phyloP scores from a whole-genome alignment of 148 eudicot genomes.

The Silene uniflora region DNA sequence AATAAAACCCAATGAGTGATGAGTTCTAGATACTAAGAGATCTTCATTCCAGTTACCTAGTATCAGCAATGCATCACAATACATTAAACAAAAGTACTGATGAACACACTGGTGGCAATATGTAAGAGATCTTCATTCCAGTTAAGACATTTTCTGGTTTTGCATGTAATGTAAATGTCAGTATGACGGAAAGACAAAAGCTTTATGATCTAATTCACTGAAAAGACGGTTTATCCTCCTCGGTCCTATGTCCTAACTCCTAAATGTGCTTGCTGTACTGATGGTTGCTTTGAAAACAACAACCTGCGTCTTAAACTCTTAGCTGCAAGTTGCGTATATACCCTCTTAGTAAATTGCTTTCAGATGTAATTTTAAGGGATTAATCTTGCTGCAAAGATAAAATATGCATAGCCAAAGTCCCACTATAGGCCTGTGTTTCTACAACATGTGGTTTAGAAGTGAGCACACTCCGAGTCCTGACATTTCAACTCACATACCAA shows the following conservation, averaged over 20 bases:
- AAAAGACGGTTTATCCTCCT: background rate
- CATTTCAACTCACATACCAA: too few species aligned
- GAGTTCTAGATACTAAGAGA: too few species aligned
- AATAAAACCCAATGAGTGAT: background rate
- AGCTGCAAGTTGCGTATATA: background rate
- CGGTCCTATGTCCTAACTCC: background rate
- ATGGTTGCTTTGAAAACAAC: background rate
- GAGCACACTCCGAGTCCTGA: too few species aligned
- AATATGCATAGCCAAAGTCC: background rate
- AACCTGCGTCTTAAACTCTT: background rate
- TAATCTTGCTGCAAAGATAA: background rate
- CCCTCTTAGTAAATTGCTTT: conserved; percentile 1
- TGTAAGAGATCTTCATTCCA: too few species aligned
- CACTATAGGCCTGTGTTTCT: too few species aligned
- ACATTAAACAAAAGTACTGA: background rate
- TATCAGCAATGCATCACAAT: background rate
- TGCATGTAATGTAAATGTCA: background rate
- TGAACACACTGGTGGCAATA: background rate
- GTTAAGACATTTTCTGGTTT: background rate
- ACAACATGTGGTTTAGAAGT: too few species aligned
- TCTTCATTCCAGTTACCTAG: too few species aligned
- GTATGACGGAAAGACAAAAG: background rate
- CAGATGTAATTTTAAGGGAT: background rate
- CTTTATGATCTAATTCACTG: background rate
- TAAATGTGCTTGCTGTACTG: background rate